Evolutionary conservation across 768 basidiomycete genomes (phyloP).

Genomic region (Kwoniella bestiolae): DNA sequence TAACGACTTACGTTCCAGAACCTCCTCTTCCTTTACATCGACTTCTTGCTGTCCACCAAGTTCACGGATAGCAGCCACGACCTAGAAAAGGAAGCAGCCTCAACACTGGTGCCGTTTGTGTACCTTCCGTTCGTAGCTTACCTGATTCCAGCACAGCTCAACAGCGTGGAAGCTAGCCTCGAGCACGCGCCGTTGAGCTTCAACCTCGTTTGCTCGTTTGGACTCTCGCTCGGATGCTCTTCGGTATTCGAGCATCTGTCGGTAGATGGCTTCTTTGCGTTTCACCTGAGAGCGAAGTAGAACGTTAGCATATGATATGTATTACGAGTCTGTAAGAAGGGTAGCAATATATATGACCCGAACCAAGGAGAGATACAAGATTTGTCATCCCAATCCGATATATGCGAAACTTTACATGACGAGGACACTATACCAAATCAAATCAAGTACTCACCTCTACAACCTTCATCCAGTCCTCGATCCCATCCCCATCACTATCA

Average conservation of each 20-base stretch:
- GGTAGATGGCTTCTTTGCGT: conserved; percentile 54
- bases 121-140: conserved; percentile 9
- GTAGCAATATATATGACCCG: not conserved
- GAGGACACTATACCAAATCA: not conserved
- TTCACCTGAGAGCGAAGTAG: not conserved
- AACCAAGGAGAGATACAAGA: too few species aligned
- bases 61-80: conserved; percentile 42
- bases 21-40: conserved; percentile 9
- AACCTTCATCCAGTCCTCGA: conserved; percentile 50
- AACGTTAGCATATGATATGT: not conserved
- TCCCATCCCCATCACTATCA: conserved; percentile 30
- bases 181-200: conserved; percentile 40
- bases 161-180: conserved; percentile 49
- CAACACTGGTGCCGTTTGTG: not conserved
- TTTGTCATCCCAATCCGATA: not conserved
- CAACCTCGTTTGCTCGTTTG: conserved; percentile 41
- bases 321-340: not conserved
- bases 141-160: conserved; percentile 53
- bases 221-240: conserved; percentile 45
- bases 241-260: conserved; percentile 54
- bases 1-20: conserved; percentile 50
- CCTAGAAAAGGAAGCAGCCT: conserved; percentile 16
- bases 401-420: not conserved
- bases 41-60: conserved; percentile 31
- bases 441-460: conserved; percentile 42